A percentile compares a stretch with the other conserved stretches of the same genome.
Evolutionary conservation across 345 rosid genomes (phyloP).

Genomic region (Salix viminalis): DNA sequence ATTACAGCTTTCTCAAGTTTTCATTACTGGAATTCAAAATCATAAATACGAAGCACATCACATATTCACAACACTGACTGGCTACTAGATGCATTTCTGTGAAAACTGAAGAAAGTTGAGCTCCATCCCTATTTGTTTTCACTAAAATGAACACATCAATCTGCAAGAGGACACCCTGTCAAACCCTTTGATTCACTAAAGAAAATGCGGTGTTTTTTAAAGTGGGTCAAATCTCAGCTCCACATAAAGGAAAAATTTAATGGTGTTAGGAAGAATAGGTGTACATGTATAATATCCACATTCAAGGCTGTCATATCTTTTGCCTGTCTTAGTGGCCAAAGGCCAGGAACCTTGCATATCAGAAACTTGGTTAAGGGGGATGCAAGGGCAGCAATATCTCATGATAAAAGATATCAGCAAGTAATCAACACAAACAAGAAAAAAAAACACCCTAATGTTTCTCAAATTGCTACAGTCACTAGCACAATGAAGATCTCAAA

Average conservation of each 20-base stretch:
- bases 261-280: background rate
- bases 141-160: slow-evolving; percentile 3
- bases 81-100: background rate
- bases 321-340: background rate
- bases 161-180: slow-evolving; percentile 16
- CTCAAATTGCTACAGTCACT: background rate
- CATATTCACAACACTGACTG: background rate
- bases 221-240: background rate
- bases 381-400: background rate
- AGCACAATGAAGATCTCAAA: background rate
- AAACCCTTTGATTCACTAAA: background rate
- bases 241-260: background rate
- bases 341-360: background rate
- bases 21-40: background rate
- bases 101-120: background rate
- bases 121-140: background rate
- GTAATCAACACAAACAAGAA: background rate
- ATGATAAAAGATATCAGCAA: background rate
- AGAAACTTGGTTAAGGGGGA: background rate
- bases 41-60: background rate
- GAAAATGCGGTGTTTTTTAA: background rate
- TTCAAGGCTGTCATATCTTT: slow-evolving; percentile 15
- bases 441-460: too few species aligned
- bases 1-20: background rate
- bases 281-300: background rate